Base-by-base conservation (phyloP, 495 filamentous ascomycete genomes). In the Bacidia rubella region DNA sequence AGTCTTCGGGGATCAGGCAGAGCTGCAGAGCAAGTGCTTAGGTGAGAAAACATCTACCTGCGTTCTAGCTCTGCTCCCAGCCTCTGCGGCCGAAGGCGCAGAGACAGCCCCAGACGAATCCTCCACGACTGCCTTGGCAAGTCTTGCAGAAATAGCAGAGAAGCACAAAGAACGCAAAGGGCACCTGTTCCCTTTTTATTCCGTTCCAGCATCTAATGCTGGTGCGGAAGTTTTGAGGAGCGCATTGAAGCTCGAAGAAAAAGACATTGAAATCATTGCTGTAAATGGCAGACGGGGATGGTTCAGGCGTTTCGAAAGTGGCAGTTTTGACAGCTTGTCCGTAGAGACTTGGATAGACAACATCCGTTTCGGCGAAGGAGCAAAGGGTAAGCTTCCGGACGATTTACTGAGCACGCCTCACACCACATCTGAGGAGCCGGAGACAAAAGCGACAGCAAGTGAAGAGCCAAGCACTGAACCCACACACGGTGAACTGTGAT, bases 291-390 rank as follows among this genome's bases (percentile, higher is more conserved):
- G 86, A 57, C 74, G 88, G 32, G 79, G 79, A 21, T 97, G 92
- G 93, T 93, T 81, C 75, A 80, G 84, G 55, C 78, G 74, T 35
- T 93, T 83, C 59, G 76, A 81, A 21, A 61, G 61, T 5, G 66
- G 68, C 32, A 70, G 73, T 51, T 86, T 79, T 54, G 72, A 70
- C 11, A 62, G 74, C 26, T 72, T 72, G 27, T 73, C 74, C 10
- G 67, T 97, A 32, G 87, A 94, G 65, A 69, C 72, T 49, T 97
- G 89, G 89, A 74, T 97, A 55, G 92, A 98, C 64, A 77, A 75
- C 2, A 87, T 96, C 57, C 78, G 85, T 22, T 70, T 98, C 63
- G 87, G 89, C 43, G 93, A 95, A 58, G 83, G 84, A 4, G 64
- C 74, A 20, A 95, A 90, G 74, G 75, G 81, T 64, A 86, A 82